Conservation (phyloP, 78 protist species). For the Dictyostelium citrinum region DNA sequence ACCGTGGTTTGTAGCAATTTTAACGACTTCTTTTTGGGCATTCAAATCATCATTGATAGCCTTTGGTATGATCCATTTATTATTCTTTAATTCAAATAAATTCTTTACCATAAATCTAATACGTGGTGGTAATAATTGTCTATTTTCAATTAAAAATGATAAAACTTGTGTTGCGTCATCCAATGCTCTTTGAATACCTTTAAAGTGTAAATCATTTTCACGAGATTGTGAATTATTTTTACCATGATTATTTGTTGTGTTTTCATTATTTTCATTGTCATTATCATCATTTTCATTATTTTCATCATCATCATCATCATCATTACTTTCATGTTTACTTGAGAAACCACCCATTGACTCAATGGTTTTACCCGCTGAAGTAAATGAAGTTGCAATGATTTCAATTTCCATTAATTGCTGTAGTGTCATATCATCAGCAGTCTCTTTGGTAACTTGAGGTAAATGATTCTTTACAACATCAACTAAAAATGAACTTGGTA, state of each 20-base stretch:
- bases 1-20: slow-evolving; percentile 13
- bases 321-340: background rate
- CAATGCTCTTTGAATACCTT: slow-evolving; percentile 18
- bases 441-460: slow-evolving; percentile 7
- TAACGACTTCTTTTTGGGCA: slow-evolving; percentile 24
- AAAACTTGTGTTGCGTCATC: slow-evolving; percentile 4
- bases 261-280: background rate
- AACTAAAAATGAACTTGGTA: background rate
- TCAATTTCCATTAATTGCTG: slow-evolving; percentile 24
- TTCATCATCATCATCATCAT: background rate
- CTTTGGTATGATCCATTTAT: slow-evolving; percentile 2
- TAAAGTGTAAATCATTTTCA: background rate
- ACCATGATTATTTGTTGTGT: too few species aligned
- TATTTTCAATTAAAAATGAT: slow-evolving; percentile 15
- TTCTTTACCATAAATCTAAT: slow-evolving; percentile 65
- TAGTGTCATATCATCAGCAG: background rate
- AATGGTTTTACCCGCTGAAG: slow-evolving; percentile 23
- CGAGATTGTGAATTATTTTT: too few species aligned
- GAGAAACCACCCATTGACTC: background rate
- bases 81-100: slow-evolving; percentile 45
- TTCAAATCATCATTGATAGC: background rate
- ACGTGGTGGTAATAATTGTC: slow-evolving; percentile 24
- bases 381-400: slow-evolving; percentile 3
- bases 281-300: background rate
- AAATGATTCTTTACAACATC: background rate